Percentiles rank a stretch among this genome's conserved stretches.
These are phyloP conservation scores for Bacidia gigantensis DNA, from an alignment of 495 filamentous ascomycete species.

Conservation along the genomic window DNA sequence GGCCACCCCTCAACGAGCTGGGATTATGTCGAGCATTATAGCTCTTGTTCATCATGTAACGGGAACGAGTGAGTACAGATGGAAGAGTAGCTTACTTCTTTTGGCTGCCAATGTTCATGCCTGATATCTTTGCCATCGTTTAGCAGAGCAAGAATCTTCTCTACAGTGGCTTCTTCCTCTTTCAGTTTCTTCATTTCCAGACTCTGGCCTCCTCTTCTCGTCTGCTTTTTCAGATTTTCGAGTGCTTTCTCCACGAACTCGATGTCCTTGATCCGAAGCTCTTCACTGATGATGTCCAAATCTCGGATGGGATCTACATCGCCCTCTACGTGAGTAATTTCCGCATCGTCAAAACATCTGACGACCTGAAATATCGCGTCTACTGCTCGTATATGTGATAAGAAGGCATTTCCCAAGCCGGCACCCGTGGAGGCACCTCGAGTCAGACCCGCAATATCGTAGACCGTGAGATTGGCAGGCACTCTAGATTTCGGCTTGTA, in stretches of 20 bases:
- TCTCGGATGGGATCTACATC: conserved; percentile 92
- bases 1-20: conserved; percentile 94
- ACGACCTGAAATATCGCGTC: conserved; percentile 99
- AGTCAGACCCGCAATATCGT: conserved; percentile 97
- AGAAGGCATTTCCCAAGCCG: conserved; percentile 93
- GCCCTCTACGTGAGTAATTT: conserved; percentile 99
- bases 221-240: conserved; percentile 83
- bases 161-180: conserved; percentile 86
- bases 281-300: conserved; percentile 90
- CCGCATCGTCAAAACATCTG: conserved; percentile 95
- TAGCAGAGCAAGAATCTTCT: conserved; percentile 69
- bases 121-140: conserved; percentile 84
- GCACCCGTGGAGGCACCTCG: conserved; percentile 93
- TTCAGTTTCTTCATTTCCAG: conserved; percentile 96
- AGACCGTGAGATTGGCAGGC: conserved; percentile 94
- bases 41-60: conserved; percentile 95
- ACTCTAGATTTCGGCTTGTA: conserved; percentile 95
- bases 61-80: not conserved
- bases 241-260: conserved; percentile 95
- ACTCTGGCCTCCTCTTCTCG: conserved; percentile 82
- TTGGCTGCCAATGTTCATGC: conserved; percentile 76
- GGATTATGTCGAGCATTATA: conserved; percentile 88
- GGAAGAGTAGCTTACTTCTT: conserved; percentile 66
- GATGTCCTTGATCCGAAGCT: conserved; percentile 95
- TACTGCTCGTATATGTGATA: conserved; percentile 97